A percentile compares a stretch with the other conserved stretches of the same genome.
Evolutionary conservation across 2,329 filamentous ascomycete genomes (phyloP).

Genomic region (Neonectria ditissima): DNA sequence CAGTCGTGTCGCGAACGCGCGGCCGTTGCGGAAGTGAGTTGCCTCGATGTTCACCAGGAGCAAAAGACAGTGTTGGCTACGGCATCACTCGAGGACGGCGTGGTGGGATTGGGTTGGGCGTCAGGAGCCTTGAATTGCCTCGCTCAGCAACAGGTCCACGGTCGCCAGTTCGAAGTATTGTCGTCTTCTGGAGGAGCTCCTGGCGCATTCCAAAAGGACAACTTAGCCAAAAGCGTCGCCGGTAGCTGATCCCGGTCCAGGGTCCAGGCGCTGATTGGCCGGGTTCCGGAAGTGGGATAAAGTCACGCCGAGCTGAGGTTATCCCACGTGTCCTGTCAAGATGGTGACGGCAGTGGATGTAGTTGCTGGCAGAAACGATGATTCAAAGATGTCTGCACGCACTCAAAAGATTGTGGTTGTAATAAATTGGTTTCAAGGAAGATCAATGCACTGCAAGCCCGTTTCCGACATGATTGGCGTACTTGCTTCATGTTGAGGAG

Average conservation of each 20-base stretch:
- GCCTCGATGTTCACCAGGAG: conserved; percentile 36
- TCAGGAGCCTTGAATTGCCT: conserved; percentile 25
- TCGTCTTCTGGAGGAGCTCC: conserved; percentile 30
- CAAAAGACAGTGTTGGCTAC: conserved; percentile 32
- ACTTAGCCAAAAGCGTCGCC: conserved; percentile 43
- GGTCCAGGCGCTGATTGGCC: conserved; percentile 41
- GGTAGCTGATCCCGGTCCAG: conserved; percentile 36
- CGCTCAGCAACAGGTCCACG: conserved; percentile 10
- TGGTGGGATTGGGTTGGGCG: conserved; percentile 5
- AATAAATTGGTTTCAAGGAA: neutral
- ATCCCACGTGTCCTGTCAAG: conserved; percentile 12
- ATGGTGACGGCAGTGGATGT: neutral
- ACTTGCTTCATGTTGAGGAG: neutral
- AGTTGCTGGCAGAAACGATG: neutral
- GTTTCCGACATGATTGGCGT: neutral
- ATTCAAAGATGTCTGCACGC: neutral
- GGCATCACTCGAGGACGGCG: conserved; percentile 36
- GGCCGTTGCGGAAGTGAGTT: conserved; percentile 20
- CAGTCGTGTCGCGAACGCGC: conserved; percentile 26
- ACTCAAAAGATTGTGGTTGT: neutral
- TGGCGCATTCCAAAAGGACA: conserved; percentile 45
- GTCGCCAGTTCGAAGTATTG: conserved; percentile 19
- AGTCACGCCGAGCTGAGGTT: conserved; percentile 37
- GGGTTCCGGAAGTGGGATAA: conserved; percentile 37
- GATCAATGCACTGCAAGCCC: neutral